A percentile compares a stretch with the other conserved stretches of the same genome.
phyloP scores from a whole-genome alignment of 192 early-diverging fungal species.

The Rhizophagus sp. region DNA sequence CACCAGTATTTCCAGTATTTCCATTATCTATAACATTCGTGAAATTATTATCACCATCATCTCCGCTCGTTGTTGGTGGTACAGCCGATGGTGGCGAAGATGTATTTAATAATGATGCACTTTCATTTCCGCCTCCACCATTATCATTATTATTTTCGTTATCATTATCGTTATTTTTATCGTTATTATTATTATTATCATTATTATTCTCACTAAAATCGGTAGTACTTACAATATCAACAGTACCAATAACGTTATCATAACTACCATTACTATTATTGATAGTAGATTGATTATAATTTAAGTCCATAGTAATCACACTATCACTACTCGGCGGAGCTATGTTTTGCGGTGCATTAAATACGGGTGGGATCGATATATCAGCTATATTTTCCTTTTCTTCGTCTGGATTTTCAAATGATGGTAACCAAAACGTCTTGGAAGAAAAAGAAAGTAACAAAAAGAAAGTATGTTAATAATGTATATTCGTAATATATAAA shows the following conservation, averaged over 20 bases:
- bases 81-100: not conserved
- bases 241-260: not conserved
- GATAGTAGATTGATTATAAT: not conserved
- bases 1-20: not conserved
- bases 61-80: not conserved
- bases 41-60: not conserved
- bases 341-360: not conserved
- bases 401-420: not conserved
- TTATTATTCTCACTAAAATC: not conserved
- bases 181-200: not conserved
- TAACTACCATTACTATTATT: not conserved
- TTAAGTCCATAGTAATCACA: not conserved
- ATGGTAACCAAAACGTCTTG: slow-evolving; percentile 5
- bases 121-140: not conserved
- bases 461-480: not conserved
- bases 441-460: not conserved
- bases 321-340: not conserved
- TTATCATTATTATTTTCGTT: not conserved
- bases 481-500: not conserved
- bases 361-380: not conserved
- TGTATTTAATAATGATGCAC: not conserved
- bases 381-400: not conserved
- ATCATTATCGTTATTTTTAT: not conserved
- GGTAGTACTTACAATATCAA: not conserved
- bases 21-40: not conserved